Evolutionary conservation across 2,329 filamentous ascomycete species (phyloP), one percentile per base, ranked within the genome.

Genomic region (Ophiostoma tasmaniense): DNA sequence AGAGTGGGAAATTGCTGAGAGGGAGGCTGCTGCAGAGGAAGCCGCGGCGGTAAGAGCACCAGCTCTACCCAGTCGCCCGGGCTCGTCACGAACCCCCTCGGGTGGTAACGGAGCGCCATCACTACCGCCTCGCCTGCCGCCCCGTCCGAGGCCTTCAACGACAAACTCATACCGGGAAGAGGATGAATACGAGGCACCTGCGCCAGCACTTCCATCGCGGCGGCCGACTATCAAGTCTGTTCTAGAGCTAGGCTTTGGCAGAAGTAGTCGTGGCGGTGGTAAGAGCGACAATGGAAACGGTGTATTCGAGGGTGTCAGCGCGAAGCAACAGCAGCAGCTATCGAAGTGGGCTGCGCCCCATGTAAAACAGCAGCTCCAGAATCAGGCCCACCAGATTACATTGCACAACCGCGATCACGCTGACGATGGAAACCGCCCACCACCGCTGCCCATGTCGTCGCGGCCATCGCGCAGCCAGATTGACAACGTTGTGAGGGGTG

Each of bases 381-480:
- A 61, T 25, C 55, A n/a, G 20, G 28, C 30, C 10, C 59, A 64
- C 59, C 59, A 64, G 7, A 64, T 64, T 4, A 64, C 59, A 14
- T 20, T 35, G 50, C 35, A 42, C 30, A 67, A 59, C 66, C 55
- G 52, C 8, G 59, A 67, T 3, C 67, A 65, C 69, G 66, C 72
- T 25, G 69, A 59, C 69, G 66, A 70, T 69, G 66, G 71, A 28
- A 78, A 81, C 25, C 77, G 75, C 3, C 83, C 85, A 22, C 85
- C 85, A 4, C 84, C 84, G 0, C 75, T 86, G 14, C 85, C 85
- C 0, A 62, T 84, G 4, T 78, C 79, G 28, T 85, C 84, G 30
- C 81, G 85, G 5, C 85, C 85, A 1, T 82, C 82, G 2, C 74
- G 77, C 13, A 78, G 81, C n/a, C 81, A 86, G 73, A 82, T 87